These are phyloP conservation scores for Hibiscus syriacus DNA, from an alignment of 345 rosid genomes.

Conservation along the genomic window DNA sequence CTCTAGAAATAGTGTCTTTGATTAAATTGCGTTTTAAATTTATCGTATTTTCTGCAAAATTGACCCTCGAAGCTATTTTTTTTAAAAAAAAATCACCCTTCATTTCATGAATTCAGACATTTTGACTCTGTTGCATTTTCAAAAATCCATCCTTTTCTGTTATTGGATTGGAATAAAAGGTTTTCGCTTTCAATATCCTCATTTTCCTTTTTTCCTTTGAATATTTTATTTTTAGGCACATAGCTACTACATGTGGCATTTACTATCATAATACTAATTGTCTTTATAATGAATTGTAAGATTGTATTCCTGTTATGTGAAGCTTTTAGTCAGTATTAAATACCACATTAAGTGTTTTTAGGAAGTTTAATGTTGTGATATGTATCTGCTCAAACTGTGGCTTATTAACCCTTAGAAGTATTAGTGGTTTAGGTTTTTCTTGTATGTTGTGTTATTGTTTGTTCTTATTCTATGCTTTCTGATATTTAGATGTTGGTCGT, in stretches of 20 bases:
- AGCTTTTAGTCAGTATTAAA: background rate
- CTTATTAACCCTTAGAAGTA: background rate
- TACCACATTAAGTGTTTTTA: background rate
- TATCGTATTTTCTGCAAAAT: background rate
- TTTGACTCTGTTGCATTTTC: background rate
- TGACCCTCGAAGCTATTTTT: background rate
- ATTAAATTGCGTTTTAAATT: background rate
- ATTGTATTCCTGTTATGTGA: background rate
- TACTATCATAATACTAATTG: background rate
- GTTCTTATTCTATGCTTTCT: background rate
- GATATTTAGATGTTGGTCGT: slow-evolving; percentile 5
- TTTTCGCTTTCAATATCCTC: background rate
- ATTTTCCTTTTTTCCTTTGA: background rate
- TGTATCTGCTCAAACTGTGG: background rate
- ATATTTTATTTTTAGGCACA: background rate
- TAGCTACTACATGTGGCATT: background rate
- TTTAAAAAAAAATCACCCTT: background rate
- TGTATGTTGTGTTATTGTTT: background rate
- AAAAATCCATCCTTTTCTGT: background rate
- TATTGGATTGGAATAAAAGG: background rate
- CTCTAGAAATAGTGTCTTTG: background rate
- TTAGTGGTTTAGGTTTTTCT: background rate
- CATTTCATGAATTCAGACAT: background rate
- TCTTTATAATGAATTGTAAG: background rate
- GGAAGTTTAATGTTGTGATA: background rate